Conservation (phyloP, 2,329 filamentous ascomycete species). For the Penicillium sp. region DNA sequence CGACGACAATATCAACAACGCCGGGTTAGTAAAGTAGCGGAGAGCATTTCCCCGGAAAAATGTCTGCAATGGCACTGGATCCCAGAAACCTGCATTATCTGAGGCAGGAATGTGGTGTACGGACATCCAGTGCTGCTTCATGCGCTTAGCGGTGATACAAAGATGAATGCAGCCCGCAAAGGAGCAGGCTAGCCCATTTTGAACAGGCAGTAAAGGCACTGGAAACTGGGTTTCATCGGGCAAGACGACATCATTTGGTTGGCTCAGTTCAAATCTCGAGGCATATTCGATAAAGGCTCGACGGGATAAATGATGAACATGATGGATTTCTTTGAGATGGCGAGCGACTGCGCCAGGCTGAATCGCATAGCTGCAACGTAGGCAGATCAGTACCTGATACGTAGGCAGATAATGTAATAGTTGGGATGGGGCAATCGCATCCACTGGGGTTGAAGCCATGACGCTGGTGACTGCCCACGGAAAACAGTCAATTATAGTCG, state of each 20-base stretch:
- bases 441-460: neutral
- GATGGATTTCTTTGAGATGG: constrained; percentile 33
- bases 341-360: constrained; percentile 26
- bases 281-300: constrained; percentile 9
- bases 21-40: constrained; percentile 25
- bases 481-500: neutral
- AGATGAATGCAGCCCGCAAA: constrained; percentile 26
- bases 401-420: constrained; percentile 18
- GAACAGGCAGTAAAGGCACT: constrained; percentile 25
- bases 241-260: constrained; percentile 21
- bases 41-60: constrained; percentile 31
- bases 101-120: constrained; percentile 20
- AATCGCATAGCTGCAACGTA: constrained; percentile 26
- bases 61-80: constrained; percentile 23
- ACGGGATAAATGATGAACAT: constrained; percentile 11
- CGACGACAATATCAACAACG: neutral
- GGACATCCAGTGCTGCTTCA: constrained; percentile 32
- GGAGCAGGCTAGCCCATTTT: constrained; percentile 25
- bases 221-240: constrained; percentile 25
- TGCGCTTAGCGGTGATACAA: constrained; percentile 33
- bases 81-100: constrained; percentile 18
- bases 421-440: neutral
- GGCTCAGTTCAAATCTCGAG: constrained; percentile 16
- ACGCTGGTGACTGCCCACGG: neutral
- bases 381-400: constrained; percentile 16